Conservation (phyloP, 2,329 filamentous ascomycete genomes). For the Chaetomium sp. region DNA sequence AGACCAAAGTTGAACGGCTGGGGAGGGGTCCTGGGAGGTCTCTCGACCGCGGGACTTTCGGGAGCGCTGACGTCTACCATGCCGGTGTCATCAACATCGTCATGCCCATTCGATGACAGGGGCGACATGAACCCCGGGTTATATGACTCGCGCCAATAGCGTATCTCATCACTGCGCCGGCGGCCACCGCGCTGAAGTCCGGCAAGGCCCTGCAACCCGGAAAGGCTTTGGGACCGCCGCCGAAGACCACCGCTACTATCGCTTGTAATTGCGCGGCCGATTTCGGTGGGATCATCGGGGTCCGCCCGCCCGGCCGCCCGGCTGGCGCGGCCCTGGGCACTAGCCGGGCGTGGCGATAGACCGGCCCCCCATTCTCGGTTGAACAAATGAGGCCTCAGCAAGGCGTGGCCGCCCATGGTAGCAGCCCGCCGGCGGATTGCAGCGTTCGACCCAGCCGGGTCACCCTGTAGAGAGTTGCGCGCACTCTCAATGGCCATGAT, state of each 20-base stretch:
- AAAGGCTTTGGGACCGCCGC: constrained; percentile 62
- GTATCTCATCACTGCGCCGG: constrained; percentile 64
- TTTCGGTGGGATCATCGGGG: constrained; percentile 54
- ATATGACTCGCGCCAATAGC: constrained; percentile 65
- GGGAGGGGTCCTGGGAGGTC: constrained; percentile 44
- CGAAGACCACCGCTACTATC: constrained; percentile 47
- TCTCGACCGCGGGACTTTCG: constrained; percentile 40
- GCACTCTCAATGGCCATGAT: constrained; percentile 56
- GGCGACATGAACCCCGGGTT: constrained; percentile 55
- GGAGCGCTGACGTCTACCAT: constrained; percentile 39
- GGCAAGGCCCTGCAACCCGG: constrained; percentile 52
- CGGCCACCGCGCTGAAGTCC: constrained; percentile 41
- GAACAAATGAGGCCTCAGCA: constrained; percentile 40
- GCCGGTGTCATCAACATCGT: constrained; percentile 39
- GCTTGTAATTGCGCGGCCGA: constrained; percentile 64
- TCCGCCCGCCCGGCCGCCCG: constrained; percentile 22
- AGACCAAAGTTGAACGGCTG: constrained; percentile 60
- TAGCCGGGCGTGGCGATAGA: constrained; percentile 63
- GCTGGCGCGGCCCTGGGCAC: constrained; percentile 54
- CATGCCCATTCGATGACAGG: constrained; percentile 46
- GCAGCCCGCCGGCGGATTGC: constrained; percentile 44
- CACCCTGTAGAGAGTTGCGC: constrained; percentile 56
- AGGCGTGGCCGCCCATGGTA: constrained; percentile 46
- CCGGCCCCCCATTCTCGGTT: constrained; percentile 51
- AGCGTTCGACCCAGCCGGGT: constrained; percentile 38